Percentiles rank a stretch among this genome's conserved stretches.
Conservation (phyloP, 2,329 filamentous ascomycete species). For the Trichophyton equinum region DNA sequence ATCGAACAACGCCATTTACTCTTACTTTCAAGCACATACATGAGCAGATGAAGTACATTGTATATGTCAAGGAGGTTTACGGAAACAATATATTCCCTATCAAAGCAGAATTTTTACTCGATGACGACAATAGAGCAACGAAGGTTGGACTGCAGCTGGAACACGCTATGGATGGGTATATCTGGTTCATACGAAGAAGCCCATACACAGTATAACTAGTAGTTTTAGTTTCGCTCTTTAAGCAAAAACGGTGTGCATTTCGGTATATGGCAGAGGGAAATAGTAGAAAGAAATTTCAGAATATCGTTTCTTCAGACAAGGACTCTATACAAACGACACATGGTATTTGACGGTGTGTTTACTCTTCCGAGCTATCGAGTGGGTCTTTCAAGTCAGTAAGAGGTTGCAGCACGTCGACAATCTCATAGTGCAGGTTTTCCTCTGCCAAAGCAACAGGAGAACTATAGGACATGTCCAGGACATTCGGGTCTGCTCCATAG, state of each 20-base stretch:
- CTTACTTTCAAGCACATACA: constrained; percentile 23
- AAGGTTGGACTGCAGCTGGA: constrained; percentile 18
- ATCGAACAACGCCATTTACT: constrained; percentile 22
- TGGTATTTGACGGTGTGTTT: not conserved
- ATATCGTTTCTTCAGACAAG: too few species aligned
- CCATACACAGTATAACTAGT: not conserved
- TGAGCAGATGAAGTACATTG: constrained; percentile 19
- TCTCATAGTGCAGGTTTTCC: not conserved
- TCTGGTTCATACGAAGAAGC: constrained; percentile 15
- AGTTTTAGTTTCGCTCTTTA: not conserved
- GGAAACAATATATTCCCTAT: constrained; percentile 12
- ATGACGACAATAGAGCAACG: constrained; percentile 12
- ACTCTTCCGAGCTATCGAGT: not conserved
- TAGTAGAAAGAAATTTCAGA: too few species aligned
- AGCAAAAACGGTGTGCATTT: not conserved
- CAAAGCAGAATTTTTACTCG: constrained; percentile 15
- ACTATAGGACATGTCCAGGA: not conserved
- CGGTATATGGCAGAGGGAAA: not conserved
- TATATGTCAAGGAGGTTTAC: constrained; percentile 13
- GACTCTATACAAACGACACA: too few species aligned
- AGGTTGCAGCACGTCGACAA: not conserved
- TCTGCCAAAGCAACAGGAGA: not conserved
- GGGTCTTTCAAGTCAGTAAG: not conserved
- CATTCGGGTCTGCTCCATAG: not conserved
- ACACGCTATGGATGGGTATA: constrained; percentile 12